Conservation (phyloP, 177 flowering plant species). For the Vitis hybrid region DNA sequence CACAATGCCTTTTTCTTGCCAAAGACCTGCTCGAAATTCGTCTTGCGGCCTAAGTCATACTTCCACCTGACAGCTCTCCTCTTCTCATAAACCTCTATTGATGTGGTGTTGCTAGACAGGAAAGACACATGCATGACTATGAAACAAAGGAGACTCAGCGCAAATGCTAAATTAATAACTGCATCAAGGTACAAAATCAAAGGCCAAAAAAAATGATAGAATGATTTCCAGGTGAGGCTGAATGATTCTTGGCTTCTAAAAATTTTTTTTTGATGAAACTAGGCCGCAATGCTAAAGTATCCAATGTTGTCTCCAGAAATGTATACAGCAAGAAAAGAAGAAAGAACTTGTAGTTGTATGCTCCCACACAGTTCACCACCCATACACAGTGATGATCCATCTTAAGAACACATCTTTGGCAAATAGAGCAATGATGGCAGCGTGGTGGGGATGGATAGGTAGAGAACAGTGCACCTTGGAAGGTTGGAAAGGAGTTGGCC, state of each 20-base stretch:
- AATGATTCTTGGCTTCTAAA: conserved; percentile 51
- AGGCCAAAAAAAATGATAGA: conserved; percentile 64
- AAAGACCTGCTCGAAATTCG: conserved; percentile 93
- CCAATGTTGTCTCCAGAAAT: conserved; percentile 84
- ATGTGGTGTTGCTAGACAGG: conserved; percentile 80
- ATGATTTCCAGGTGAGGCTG: conserved; percentile 57
- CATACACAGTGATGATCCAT: conserved; percentile 98
- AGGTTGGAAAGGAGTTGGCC: too few species aligned
- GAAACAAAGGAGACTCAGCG: conserved; percentile 85
- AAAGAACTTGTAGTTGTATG: conserved; percentile 88
- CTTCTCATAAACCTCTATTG: conserved; percentile 95
- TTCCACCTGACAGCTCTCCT: conserved; percentile 64
- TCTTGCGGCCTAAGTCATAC: conserved; percentile 82
- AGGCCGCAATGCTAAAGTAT: conserved; percentile 72
- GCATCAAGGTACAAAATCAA: conserved; percentile 58
- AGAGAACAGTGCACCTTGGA: too few species aligned
- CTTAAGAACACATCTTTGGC: conserved; percentile 95
- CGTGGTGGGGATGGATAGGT: conserved; percentile 56
- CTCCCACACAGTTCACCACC: conserved; percentile 99
- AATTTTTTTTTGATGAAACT: conserved; percentile 40
- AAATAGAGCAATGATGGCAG: conserved; percentile 96
- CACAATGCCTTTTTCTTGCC: conserved; percentile 71
- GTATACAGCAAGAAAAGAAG: conserved; percentile 87
- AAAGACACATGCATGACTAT: conserved; percentile 84
- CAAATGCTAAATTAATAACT: conserved; percentile 89